Base-by-base conservation (phyloP, 257 asterid genomes). In the Solanum phureja region DNA sequence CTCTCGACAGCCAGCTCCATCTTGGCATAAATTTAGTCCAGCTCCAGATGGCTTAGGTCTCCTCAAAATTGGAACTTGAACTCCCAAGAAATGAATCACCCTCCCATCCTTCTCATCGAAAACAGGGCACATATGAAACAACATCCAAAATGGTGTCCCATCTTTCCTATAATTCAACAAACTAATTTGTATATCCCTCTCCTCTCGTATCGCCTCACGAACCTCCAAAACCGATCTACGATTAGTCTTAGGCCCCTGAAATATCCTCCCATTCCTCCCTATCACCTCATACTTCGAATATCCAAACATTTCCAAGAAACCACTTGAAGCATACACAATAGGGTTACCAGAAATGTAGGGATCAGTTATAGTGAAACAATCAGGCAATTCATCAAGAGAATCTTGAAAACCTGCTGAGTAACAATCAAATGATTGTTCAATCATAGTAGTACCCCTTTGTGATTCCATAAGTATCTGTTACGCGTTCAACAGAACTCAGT, bases 131-230 rank as follows among this genome's bases (percentile, higher is more conserved):
- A 96, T 87, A 75, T 92, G 95, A 88, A 97, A 94, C 91, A 97
- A 88, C 95, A 96, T 92, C 99, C 99, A 95, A 91, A 97, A 95
- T 14, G 99, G 98, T 16, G 93, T 95, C 89, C 99, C 99, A 46
- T 97, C 96, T 90, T 96, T 97, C 93, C 94, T 94, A 88, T 97
- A 97, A 91, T 96, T 97, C 94, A 95, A 89, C 92, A 97, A 69
- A 88, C 89, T 94, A 34, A 92, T 87, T 91, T 93, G 93, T 79
- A 97, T 84, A 40, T 86, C 91, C 91, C 90, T 93, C 94, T 93
- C 99, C 90, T 89, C 96, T 16, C 95, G 91, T 88, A 97, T 91
- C 1, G 99, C 98, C 95, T 97, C 98, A 11, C 98, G 93, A 87
- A 97, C 94, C 87, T 90, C 96, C 96, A 95, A 92, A 56, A 96